Base-by-base conservation (phyloP, 768 basidiomycete species). In the Hemileccinum impolitum region DNA sequence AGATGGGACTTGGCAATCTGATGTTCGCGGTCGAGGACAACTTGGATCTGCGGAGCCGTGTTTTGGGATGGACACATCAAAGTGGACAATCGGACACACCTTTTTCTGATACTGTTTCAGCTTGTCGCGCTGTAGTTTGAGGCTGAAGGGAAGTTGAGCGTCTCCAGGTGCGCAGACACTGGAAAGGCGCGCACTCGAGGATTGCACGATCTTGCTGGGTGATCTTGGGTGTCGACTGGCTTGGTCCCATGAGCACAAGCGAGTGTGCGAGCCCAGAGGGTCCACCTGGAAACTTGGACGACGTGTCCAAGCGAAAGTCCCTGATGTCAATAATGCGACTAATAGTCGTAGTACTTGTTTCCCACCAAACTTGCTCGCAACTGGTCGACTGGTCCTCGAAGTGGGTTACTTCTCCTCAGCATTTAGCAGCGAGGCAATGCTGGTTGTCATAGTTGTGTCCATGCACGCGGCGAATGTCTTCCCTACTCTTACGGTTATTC, bases 91-190 rank as follows among this genome's bases (percentile, higher is more conserved):
- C 19, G 15, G 38, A 39, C 75, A 25, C 49, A 90, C 95, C 79
- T 87, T 87, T 75, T 85, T 91, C 79, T 95, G 96, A 63, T 98
- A 99, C 66, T 94, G 90, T 66, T 81, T 87, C 53, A 99, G 72
- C 68, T 94, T 97, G 71, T 99, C 96, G 30, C 96, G 79, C 67
- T 99, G 96, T 39, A 96, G 69, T 70, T 99, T 98, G 57, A 99
- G 79, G 65, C 95, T 97, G 67, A 26, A 63, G 44, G 46, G 18
- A 15, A 15, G 53, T 52, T 59, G 56, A 59, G 44, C 46, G 23
- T 65, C 45, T 55, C 51, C 53, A 53, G 41, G 44, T 46, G 11
- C 32, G 57, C 32, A 45, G 44, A 57, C 42, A 48, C 47, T 43
- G 50, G 52, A 48, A 50, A 47, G 25, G 57, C 19, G 78, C 90